Base-by-base conservation (phyloP, 495 filamentous ascomycete species). In the Sphaerosporella brunnea region DNA sequence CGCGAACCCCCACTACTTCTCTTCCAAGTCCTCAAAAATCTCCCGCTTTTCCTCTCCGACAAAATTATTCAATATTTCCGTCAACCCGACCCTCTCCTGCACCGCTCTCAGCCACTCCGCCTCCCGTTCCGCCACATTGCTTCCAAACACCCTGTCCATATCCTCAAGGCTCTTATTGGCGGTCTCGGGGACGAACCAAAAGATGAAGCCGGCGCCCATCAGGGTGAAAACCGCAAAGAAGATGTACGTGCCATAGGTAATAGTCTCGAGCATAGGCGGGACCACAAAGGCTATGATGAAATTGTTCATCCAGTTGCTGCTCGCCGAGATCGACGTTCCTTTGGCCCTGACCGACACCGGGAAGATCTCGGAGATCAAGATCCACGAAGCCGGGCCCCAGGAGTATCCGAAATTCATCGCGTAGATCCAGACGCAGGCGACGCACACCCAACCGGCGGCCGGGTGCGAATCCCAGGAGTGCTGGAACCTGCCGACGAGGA, bases 351-450 rank as follows among this genome's bases (percentile, higher is more conserved):
- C 48, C 4, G 48, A 34, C 26, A 45, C 53, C 21, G 50, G 49
- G 47, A 52, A 51, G 26, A 57, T 39, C 32, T 59, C 54, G 8
- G 48, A 47, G 16, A 54, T 49, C 19, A 57, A 53, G 7, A 52
- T 48, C 54, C 54, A 59, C 1, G 51, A 19, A 23, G 54, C 38
- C 23, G 82, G 81, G 36, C 83, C 83, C 82, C 80, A 90, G 15
- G 79, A 81, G 30, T 69, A 73, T 28, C 82, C 82, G 58, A 84
- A 86, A 2, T 79, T 80, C 65, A 82, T 82, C 62, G 87, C 82
- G 72, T 84, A 87, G 68, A 87, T 77, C 61, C 77, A 78, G 49
- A 82, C 77, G 64, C 85, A 85, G 24, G 81, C 72, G 32, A 85
- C 78, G 58, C 72, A 69, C 5, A 72, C 65, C 20, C 62, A 60